Evolutionary conservation across 2,329 filamentous ascomycete genomes (phyloP).

Genomic region (Aaosphaeria arxii): DNA sequence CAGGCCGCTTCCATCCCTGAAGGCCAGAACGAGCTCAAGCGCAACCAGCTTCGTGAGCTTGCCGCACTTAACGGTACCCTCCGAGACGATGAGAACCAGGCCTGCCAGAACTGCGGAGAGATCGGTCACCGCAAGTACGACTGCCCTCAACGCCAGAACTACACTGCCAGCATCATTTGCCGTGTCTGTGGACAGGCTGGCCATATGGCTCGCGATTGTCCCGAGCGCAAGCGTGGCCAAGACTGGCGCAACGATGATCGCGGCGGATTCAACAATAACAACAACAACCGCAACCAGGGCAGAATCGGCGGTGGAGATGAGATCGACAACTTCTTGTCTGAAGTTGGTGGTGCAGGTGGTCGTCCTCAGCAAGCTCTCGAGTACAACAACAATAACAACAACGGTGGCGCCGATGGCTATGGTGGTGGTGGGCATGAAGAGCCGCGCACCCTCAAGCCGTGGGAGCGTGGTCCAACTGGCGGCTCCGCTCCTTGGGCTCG

Average conservation of each 20-base stretch:
- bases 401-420: slow-evolving; percentile 43
- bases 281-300: slow-evolving; percentile 55
- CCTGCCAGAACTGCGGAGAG: slow-evolving; percentile 98
- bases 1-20: slow-evolving; percentile 98
- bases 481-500: slow-evolving; percentile 75
- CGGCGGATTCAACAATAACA: slow-evolving; percentile 27
- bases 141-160: slow-evolving; percentile 96
- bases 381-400: slow-evolving; percentile 29
- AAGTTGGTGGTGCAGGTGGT: slow-evolving; percentile 77
- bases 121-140: slow-evolving; percentile 99
- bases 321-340: slow-evolving; percentile 98
- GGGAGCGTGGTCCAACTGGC: slow-evolving; percentile 82
- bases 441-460: slow-evolving; percentile 69
- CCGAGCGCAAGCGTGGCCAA: slow-evolving; percentile 83
- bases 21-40: slow-evolving; percentile 97
- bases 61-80: slow-evolving; percentile 98
- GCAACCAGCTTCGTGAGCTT: slow-evolving; percentile 96
- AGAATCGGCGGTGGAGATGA: slow-evolving; percentile 76
- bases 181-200: slow-evolving; percentile 96
- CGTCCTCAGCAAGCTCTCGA: slow-evolving; percentile 74
- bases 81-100: slow-evolving; percentile 98
- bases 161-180: slow-evolving; percentile 98
- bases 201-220: slow-evolving; percentile 97
- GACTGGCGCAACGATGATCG: slow-evolving; percentile 82
- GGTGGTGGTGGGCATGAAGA: slow-evolving; percentile 41